phyloP scores from a whole-genome alignment of 176 grass and related monocot species.

The Zoysia japonica region DNA sequence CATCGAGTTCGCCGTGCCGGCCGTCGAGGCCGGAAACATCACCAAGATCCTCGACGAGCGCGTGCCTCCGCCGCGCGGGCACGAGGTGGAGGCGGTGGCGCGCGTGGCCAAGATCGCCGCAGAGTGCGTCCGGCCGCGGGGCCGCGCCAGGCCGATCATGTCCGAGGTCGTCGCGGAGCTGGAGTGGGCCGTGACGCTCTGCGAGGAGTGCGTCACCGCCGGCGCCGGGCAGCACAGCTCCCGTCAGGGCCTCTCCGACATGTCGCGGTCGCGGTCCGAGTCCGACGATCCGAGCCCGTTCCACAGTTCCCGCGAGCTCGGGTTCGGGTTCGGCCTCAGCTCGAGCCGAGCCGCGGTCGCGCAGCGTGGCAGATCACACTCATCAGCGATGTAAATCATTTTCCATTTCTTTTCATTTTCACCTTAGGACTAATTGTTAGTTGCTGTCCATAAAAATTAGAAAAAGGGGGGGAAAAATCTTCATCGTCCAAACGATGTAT shows the following conservation, averaged over 20 bases:
- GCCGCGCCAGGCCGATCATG: slow-evolving; percentile 64
- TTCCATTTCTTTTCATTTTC: background rate
- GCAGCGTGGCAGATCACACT: slow-evolving; percentile 33
- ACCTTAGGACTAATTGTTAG: slow-evolving; percentile 30
- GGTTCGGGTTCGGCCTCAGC: background rate
- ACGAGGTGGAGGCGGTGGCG: slow-evolving; percentile 64
- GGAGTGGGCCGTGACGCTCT: slow-evolving; percentile 65
- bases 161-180: slow-evolving; percentile 71
- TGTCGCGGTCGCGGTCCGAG: slow-evolving; percentile 52
- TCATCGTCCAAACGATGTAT: background rate
- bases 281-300: slow-evolving; percentile 49
- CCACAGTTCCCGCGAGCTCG: slow-evolving; percentile 31
- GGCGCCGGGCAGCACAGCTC: slow-evolving; percentile 25
- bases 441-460: slow-evolving; percentile 47
- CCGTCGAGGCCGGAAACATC: slow-evolving; percentile 42
- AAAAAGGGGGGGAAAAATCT: slow-evolving; percentile 3
- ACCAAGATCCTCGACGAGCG: slow-evolving; percentile 48
- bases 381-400: slow-evolving; percentile 39
- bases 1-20: slow-evolving; percentile 71
- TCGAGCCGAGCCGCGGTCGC: slow-evolving; percentile 17
- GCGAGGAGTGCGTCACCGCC: slow-evolving; percentile 35
- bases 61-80: slow-evolving; percentile 39
- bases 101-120: slow-evolving; percentile 55
- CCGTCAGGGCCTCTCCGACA: slow-evolving; percentile 42
- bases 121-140: slow-evolving; percentile 65